Evolutionary conservation across 164 flowering plant species (phyloP), one percentile per base, ranked within the genome.

Genomic region (Chimonanthus salicifolius): DNA sequence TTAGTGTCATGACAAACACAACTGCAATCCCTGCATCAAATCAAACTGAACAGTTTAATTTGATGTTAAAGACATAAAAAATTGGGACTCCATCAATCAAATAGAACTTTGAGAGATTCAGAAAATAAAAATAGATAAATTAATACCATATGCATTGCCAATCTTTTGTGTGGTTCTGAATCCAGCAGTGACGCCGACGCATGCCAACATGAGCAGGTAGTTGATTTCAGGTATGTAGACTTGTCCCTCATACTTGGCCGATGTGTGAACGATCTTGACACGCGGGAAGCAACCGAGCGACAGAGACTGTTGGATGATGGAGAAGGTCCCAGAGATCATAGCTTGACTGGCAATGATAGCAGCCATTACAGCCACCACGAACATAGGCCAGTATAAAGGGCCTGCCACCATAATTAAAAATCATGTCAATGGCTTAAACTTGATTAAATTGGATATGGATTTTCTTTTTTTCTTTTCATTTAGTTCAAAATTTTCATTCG

Each of bases 271-370:
- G 47, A 89, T 71, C 74, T 84, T 84, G 6, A 89, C 92, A 0
- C 85, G 83, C 74, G 90, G 89, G 65, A 89, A 87, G 67, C 91
- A 89, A 2, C 91, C 91, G 1, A 89, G 77, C 0, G 88, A 72
- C 5, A 87, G 81, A 3, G 91, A 86, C 71, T 87, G 90, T 72
- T 86, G 87, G 64, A 89, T 81, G 48, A 87, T 89, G 7, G 89
- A 83, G 74, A 87, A 89, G 4, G 89, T 81, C 4, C 86, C 90
- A 0, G 89, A 87, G 49, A 89, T 89, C 88, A 89, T 79, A 1
- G 89, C 88, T 74, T 87, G 90, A 64, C 93, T 94, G 4, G 95
- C 98, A 15, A 92, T 90, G 70, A 94, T 87, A 3, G 97, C 74
- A 0, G 93, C 89, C 62, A 79, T 1, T 3, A 90, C 88, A 6